Base-by-base conservation (phyloP, 2,329 filamentous ascomycete species). In the Sporothrix schenckii region DNA sequence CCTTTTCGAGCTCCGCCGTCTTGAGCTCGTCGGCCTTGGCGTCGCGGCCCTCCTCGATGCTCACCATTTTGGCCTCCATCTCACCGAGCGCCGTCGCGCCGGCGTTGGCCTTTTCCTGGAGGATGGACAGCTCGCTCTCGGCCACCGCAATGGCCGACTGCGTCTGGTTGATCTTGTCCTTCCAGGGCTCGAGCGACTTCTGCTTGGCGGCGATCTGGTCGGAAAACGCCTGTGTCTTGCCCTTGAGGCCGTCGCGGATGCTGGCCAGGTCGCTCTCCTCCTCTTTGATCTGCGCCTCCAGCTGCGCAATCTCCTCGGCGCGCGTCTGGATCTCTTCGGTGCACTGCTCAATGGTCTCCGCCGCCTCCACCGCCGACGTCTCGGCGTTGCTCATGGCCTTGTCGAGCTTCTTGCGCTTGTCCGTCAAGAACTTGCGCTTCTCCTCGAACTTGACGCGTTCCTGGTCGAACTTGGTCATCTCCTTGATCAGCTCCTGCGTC, bases 381-480 rank as follows among this genome's bases (percentile, higher is more conserved):
- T 92, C 92, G 72, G 92, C 92, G 60, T 89, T 91, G 69, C 89
- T 85, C 72, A 95, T 92, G 0, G 91, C 87, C 82, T 97, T 98
- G 74, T 98, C 93, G 16, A 97, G 86, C 81, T 99, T 99, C 83
- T 95, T 97, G 76, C 92, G 90, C 82, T 99, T 99, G 77, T 90
- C 91, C 2, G 87, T 84, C 74, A 99, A 82, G 80, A 98, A 98
- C 79, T 99, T 99, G 79, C 91, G 91, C 84, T 98, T 98, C 80
- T 99, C 96, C 74, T 98, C 94, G 75, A 97, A 94, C 78, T 99
- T 99, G 80, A 99, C 95, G 27, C 90, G 90, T 77, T 98, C 95
- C 78, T 98, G 97, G 77, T 99, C 96, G 73, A 96, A 93, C 77
- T 94, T 94, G 58, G 93, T 89, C 81, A 95, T 89, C 78, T 98